phyloP scores from a whole-genome alignment of 1,139 yeast species.

The Arxiozyma heterogenica region DNA sequence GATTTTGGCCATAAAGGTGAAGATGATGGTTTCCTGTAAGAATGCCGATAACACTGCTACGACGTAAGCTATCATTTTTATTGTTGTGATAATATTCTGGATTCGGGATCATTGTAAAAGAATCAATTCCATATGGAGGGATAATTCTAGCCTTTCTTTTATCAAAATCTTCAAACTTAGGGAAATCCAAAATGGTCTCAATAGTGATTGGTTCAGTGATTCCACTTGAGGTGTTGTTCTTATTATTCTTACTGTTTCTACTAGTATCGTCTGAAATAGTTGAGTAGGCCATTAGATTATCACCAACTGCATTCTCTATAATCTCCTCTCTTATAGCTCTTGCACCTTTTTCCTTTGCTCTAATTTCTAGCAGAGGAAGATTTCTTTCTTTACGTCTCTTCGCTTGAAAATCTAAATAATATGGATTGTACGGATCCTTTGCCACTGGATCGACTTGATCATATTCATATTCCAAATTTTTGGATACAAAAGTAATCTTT shows the following conservation, averaged over 20 bases:
- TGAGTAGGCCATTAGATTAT: conserved; percentile 51
- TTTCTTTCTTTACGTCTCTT: conserved; percentile 41
- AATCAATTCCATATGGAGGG: conserved; percentile 32
- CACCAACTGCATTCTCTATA: conserved; percentile 49
- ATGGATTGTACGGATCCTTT: conserved; percentile 35
- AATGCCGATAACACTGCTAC: conserved; percentile 25
- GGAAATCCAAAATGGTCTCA: conserved; percentile 26
- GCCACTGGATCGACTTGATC: conserved; percentile 44
- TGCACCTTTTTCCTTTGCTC: conserved; percentile 43
- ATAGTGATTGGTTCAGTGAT: conserved; percentile 31
- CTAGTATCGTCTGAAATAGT: conserved; percentile 26
- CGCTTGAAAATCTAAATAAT: conserved; percentile 27
- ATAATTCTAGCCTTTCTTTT: conserved; percentile 20
- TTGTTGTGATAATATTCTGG: conserved; percentile 9
- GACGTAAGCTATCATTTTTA: conserved; percentile 2
- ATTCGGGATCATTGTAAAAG: conserved; percentile 14
- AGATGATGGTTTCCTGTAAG: conserved; percentile 13
- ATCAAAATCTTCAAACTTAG: conserved; percentile 26
- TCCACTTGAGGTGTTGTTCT: conserved; percentile 14
- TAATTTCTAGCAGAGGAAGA: conserved; percentile 53
- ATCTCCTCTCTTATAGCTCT: conserved; percentile 52
- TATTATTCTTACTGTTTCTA: not conserved
- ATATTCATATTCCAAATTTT: conserved; percentile 46
- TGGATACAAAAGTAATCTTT: conserved; percentile 60
- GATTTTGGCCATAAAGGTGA: not conserved